A percentile compares a stretch with the other conserved stretches of the same genome.
Conservation (phyloP, 192 early-diverging fungal genomes). For the Geranomyces variabilis region DNA sequence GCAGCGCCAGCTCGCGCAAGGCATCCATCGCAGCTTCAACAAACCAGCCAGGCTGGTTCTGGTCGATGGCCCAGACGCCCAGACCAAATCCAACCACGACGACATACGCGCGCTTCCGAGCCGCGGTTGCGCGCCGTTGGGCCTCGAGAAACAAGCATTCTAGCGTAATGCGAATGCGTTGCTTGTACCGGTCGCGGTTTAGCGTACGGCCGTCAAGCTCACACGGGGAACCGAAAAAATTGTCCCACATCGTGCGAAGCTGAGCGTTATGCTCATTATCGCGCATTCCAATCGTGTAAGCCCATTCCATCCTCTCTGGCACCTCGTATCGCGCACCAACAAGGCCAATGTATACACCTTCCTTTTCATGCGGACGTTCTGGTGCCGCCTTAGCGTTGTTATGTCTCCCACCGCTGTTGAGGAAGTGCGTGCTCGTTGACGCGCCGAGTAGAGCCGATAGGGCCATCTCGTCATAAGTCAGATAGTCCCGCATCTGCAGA, state of each 20-base stretch:
- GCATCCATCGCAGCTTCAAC: conserved; percentile 37
- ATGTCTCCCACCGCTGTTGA: conserved; percentile 36
- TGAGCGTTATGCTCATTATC: neutral
- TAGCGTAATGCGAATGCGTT: conserved; percentile 34
- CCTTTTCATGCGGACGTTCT: conserved; percentile 2
- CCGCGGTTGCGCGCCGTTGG: conserved; percentile 24
- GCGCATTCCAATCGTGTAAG: neutral
- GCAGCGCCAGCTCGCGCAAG: conserved; percentile 5
- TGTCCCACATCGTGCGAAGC: conserved; percentile 1
- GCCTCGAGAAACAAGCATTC: conserved; percentile 41
- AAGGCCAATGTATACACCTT: conserved; percentile 33
- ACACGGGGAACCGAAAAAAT: conserved; percentile 9
- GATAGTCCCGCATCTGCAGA: conserved; percentile 34
- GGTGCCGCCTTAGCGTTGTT: conserved; percentile 10
- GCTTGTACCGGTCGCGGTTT: conserved; percentile 23
- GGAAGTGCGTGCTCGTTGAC: conserved; percentile 36
- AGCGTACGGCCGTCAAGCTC: conserved; percentile 9
- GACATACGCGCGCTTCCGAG: conserved; percentile 22
- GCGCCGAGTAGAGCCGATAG: conserved; percentile 36
- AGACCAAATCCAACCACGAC: conserved; percentile 46
- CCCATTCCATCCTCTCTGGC: conserved; percentile 32
- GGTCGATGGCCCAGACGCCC: conserved; percentile 41
- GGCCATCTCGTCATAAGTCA: conserved; percentile 45
- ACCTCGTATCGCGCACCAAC: conserved; percentile 45
- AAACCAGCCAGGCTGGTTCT: conserved; percentile 24